Percentiles rank a stretch among this genome's conserved stretches.
These are phyloP conservation scores for Lachnellula subtilissima DNA, from an alignment of 2,329 filamentous ascomycete genomes.

Conservation along the genomic window DNA sequence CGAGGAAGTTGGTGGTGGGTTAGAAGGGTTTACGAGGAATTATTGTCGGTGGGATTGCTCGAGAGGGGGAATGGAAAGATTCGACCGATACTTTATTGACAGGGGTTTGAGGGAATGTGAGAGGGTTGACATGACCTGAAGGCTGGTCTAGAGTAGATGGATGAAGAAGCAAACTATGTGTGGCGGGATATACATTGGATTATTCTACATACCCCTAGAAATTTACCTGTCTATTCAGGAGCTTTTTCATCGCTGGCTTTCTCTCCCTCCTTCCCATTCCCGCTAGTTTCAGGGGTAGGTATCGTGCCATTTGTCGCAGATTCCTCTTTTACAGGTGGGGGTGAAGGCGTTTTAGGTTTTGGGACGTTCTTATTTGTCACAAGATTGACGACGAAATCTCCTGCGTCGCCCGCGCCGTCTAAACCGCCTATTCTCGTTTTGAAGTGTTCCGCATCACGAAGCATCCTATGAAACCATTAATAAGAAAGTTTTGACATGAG, in stretches of 20 bases:
- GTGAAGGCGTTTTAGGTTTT: constrained; percentile 1
- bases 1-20: constrained; percentile 52
- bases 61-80: constrained; percentile 39
- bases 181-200: neutral
- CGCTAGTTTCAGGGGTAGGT: neutral
- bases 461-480: constrained; percentile 43
- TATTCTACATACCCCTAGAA: neutral
- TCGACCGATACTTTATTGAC: constrained; percentile 36
- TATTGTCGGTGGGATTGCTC: constrained; percentile 22
- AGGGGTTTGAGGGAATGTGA: no score
- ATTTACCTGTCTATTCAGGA: neutral
- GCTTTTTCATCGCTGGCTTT: neutral
- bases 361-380: constrained; percentile 49
- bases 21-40: constrained; percentile 42
- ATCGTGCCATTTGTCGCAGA: neutral
- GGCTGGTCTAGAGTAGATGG: neutral
- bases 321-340: neutral
- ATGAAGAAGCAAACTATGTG: neutral
- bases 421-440: constrained; percentile 57
- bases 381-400: constrained; percentile 62
- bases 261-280: neutral
- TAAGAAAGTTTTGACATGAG: neutral
- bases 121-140: no score
- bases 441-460: constrained; percentile 60
- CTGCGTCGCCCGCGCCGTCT: constrained; percentile 64